These are phyloP conservation scores for Cercospora brassicicola DNA, from an alignment of 2,329 filamentous ascomycete species.

Conservation along the genomic window DNA sequence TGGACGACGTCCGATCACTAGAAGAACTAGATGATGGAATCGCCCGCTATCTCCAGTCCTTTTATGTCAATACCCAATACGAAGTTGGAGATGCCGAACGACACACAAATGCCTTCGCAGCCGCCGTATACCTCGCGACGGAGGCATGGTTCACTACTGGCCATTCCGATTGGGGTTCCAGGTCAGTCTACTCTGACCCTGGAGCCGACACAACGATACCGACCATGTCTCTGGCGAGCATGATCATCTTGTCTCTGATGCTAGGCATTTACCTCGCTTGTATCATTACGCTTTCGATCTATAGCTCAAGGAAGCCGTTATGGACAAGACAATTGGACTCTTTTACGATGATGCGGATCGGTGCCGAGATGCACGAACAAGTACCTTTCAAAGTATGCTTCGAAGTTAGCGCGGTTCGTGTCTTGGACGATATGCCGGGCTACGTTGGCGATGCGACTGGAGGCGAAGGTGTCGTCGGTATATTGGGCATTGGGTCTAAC, in stretches of 20 bases:
- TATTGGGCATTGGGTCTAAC: background rate
- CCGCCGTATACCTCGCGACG: background rate
- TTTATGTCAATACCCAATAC: background rate
- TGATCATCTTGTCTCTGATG: background rate
- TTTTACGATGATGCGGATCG: background rate
- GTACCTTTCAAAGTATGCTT: background rate
- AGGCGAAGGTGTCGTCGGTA: background rate
- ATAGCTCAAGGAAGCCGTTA: background rate
- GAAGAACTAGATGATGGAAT: background rate
- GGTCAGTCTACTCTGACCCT: background rate
- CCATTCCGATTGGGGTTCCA: background rate
- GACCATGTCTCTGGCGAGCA: background rate
- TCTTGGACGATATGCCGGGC: background rate
- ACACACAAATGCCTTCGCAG: background rate
- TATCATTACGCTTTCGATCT: background rate
- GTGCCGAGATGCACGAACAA: background rate
- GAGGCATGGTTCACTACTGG: background rate
- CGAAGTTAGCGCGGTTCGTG: background rate
- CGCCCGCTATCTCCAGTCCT: background rate
- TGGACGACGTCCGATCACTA: background rate
- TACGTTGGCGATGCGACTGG: background rate
- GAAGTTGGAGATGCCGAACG: background rate
- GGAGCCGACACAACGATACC: background rate
- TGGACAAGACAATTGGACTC: background rate
- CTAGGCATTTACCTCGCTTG: background rate